Evolutionary conservation across 2,329 filamentous ascomycete genomes (phyloP), one percentile per base, ranked within the genome.

Genomic region (Alternaria sp.): DNA sequence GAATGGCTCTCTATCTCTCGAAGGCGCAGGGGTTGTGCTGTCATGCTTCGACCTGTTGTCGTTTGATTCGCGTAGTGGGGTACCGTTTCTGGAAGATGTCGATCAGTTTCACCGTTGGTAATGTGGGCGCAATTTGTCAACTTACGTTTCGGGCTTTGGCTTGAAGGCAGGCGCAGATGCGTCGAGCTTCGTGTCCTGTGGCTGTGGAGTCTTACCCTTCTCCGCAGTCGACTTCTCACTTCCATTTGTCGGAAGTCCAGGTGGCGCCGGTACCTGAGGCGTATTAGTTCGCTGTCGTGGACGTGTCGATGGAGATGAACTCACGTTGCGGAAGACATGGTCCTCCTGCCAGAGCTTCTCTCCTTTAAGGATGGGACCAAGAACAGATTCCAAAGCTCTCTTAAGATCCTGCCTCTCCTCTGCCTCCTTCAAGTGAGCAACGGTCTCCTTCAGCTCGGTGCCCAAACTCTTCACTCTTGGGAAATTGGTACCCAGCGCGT

Each of bases 381-480:
- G 85, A 19, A 91, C 86, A 13, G 91, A 91, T 71, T 89, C 89
- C 1, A 91, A 91, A 9, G 91, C 88, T 17, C 93, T 88, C 46
- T 91, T 89, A 49, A 95, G 81, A 80, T 95, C 92, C n/a, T 90
- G 88, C 56, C 91, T 87, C 57, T 87, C 83, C 44, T 88, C 87
- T 55, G 68, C 56, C 86, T 84, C 66, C 86, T 86, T 65, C 83
- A 85, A 84, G 47, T 87, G 85, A 21, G 87, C 86, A 60, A 94
- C 89, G n/a, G 84, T 85, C 68, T 89, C 87, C 19, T 92, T 84
- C 69, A 91, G 86, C 36, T 86, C 83, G 30, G 87, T 85, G 32
- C 93, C 96, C 86, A 97, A 95, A 79, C 93, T 96, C 74, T 97
- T 93, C 61, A 98, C 88, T 15, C 90, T 91, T 5, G 96, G 96